Evolutionary conservation across 805 yeast genomes (phyloP).

Genomic region (Blastobotrys attinorum): DNA sequence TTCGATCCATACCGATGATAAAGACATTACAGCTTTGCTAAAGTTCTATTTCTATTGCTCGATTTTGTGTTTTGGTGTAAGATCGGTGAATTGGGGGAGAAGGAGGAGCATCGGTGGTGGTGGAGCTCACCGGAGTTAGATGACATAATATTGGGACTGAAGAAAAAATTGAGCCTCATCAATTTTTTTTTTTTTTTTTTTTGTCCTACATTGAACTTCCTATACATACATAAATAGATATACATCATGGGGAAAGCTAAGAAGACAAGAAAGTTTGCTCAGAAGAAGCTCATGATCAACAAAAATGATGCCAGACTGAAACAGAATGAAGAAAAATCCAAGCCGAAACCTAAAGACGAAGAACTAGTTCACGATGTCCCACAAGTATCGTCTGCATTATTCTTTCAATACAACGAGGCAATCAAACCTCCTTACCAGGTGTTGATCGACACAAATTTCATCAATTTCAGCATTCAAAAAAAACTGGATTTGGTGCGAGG

Average conservation of each 20-base stretch:
- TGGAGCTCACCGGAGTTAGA: no score
- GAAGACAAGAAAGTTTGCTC: constrained; percentile 95
- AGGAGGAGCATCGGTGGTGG: no score
- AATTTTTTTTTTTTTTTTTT: no score
- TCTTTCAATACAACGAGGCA: constrained; percentile 89
- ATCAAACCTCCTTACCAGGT: constrained; percentile 98
- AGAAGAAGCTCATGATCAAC: constrained; percentile 72
- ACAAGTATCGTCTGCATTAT: constrained; percentile 90
- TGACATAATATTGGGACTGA: no score
- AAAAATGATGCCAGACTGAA: constrained; percentile 59
- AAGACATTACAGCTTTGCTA: constrained; percentile 1
- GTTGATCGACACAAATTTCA: constrained; percentile 90
- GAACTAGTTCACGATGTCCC: constrained; percentile 74
- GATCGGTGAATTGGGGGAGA: no score
- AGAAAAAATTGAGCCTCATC: neutral
- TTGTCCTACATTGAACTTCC: no score
- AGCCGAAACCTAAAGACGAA: constrained; percentile 47
- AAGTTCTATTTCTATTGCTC: neutral
- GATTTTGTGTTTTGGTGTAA: neutral
- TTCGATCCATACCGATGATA: constrained; percentile 8
- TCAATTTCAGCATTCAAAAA: constrained; percentile 93
- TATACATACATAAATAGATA: neutral
- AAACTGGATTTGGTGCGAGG: constrained; percentile 93
- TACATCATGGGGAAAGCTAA: constrained; percentile 84
- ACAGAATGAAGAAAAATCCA: constrained; percentile 36